Conservation (phyloP, 2,329 filamentous ascomycete genomes). For the Thyridium curvatum region DNA sequence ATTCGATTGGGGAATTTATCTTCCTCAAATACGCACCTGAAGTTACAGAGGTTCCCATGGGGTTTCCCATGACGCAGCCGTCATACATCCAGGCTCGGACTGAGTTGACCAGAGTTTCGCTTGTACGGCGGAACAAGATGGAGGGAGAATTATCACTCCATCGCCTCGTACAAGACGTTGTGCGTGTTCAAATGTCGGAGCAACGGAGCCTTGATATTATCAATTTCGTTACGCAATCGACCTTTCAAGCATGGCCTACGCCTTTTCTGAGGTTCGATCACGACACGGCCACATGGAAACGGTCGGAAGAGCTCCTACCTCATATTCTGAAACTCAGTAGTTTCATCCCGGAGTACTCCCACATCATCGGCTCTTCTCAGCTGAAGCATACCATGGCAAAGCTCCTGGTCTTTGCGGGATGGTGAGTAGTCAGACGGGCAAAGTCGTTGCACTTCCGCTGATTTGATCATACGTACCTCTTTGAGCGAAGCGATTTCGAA, state of each 20-base stretch:
- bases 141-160: background rate
- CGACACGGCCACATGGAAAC: background rate
- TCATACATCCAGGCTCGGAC: background rate
- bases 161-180: background rate
- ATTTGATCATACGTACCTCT: constrained; percentile 2
- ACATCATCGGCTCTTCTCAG: background rate
- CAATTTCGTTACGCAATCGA: background rate
- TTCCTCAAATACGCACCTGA: background rate
- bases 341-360: background rate
- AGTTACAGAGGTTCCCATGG: background rate
- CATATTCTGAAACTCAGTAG: background rate
- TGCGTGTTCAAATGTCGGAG: background rate
- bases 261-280: background rate
- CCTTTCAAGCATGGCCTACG: background rate
- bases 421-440: too few species aligned
- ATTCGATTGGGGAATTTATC: background rate
- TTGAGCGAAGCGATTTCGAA: constrained; percentile 1
- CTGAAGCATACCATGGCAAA: background rate
- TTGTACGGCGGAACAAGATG: background rate
- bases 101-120: background rate
- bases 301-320: background rate
- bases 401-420: background rate
- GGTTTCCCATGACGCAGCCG: background rate
- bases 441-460: too few species aligned
- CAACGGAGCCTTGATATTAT: background rate